Evolutionary conservation across 441 rosid genomes (phyloP), one percentile per base, ranked within the genome.

Genomic region (Populus hybrid): DNA sequence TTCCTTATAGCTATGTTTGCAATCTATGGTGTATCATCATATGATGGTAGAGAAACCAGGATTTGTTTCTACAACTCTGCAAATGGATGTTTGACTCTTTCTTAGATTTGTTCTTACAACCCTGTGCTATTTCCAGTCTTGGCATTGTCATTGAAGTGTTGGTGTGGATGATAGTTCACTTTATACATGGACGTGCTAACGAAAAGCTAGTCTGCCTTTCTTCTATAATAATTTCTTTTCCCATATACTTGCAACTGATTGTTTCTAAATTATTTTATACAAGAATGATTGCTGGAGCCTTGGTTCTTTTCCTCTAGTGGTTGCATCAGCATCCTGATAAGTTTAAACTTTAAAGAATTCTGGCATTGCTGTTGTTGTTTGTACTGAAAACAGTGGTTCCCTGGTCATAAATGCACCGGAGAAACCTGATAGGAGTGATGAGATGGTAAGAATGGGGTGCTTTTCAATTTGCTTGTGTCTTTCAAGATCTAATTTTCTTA

Each of bases 1-100:
- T 76, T 77, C 46, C 67, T 79, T 78, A 71, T 63, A 30, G 81
- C 78, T 79, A 73, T 73, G 66, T 80, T 67, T 57, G 50, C 81
- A 69, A 40, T 80, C 68, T 57, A 26, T 66, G 79, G 73, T 74
- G 71, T 74, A 76, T 42, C 67, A 57, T 34, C 59, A 2, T 78
- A 6, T 73, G 76, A 24, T 78, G 77, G 77, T 73, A 28, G 73
- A 73, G 73, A 35, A 72, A 54, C 73, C 28, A 57, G 46, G 46
- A 4, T 67, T 73, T 67, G 69, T 67, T 11, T 68, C 50, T 66
- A 18, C 36, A 16, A 23, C 23, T 23, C 5, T 68, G 24, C 35
- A 54, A 68, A 67, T 76, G 67, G 57, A 68, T 63, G 66, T 63
- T 63, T 63, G 14, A 63, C 66, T 10, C 16, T 1, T 57, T 20